Evolutionary conservation across 352 stramenopile species (phyloP).

Genomic region (Phytophthora melonis): DNA sequence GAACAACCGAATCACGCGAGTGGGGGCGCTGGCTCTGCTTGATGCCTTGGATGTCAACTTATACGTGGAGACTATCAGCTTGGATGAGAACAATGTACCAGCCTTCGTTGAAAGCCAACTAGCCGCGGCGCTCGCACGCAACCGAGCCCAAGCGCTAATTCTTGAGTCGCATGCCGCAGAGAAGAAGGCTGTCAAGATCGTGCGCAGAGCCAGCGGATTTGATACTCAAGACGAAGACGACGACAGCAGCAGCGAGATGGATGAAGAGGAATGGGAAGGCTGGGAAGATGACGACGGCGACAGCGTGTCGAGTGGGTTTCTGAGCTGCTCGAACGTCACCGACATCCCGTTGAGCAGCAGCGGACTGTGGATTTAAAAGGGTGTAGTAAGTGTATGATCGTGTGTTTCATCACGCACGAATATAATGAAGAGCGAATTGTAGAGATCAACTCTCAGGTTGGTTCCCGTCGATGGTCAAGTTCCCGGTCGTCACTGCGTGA

Average conservation of each 20-base stretch:
- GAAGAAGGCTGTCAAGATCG: constrained; percentile 52
- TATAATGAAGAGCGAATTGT: constrained; percentile 16
- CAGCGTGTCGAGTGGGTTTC: constrained; percentile 63
- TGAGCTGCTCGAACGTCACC: constrained; percentile 62
- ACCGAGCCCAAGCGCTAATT: constrained; percentile 55
- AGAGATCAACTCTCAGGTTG: neutral
- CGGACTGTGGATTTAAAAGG: constrained; percentile 50
- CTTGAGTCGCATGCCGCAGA: constrained; percentile 55
- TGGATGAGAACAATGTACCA: constrained; percentile 66
- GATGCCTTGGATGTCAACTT: constrained; percentile 75
- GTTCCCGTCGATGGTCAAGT: neutral
- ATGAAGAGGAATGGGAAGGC: constrained; percentile 18
- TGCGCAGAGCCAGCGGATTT: constrained; percentile 39
- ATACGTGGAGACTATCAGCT: constrained; percentile 65
- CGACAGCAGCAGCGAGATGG: constrained; percentile 14
- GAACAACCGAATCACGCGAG: constrained; percentile 64
- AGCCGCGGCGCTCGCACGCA: constrained; percentile 56
- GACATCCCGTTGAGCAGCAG: constrained; percentile 49
- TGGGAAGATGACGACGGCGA: constrained; percentile 39
- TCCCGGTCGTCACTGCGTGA: too few relatives aligned
- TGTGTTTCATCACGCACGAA: neutral
- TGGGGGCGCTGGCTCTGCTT: constrained; percentile 57
- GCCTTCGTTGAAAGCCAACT: constrained; percentile 57
- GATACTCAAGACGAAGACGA: constrained; percentile 29
- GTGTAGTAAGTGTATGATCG: neutral